Percentiles rank a stretch among this genome's conserved stretches.
Conservation (phyloP, 805 yeast species). For the Torulaspora maleeae region DNA sequence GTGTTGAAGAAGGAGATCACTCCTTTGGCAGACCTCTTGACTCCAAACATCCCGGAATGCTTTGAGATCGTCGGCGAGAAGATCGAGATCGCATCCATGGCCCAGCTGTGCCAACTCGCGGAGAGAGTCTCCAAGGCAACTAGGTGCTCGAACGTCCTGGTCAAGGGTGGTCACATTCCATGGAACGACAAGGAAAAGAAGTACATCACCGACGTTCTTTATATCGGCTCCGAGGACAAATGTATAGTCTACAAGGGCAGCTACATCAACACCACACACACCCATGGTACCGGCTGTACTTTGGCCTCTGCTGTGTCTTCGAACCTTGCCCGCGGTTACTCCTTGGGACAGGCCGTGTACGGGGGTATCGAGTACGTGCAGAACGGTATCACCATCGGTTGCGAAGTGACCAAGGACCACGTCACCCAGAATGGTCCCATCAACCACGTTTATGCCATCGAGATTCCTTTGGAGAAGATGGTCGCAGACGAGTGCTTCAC, state of each 20-base stretch:
- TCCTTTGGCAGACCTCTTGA: conserved; percentile 53
- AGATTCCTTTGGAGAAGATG: conserved; percentile 36
- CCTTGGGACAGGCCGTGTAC: conserved; percentile 47
- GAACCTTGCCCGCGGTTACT: conserved; percentile 54
- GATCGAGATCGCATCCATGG: conserved; percentile 33
- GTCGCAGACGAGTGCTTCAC: conserved; percentile 31
- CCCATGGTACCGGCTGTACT: conserved; percentile 93
- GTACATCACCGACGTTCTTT: conserved; percentile 52
- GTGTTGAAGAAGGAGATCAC: conserved; percentile 46
- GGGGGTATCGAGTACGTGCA: conserved; percentile 63
- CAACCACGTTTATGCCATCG: conserved; percentile 52
- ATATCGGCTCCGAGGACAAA: conserved; percentile 38
- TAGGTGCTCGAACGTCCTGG: conserved; percentile 50
- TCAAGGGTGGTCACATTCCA: conserved; percentile 80
- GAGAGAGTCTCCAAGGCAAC: conserved; percentile 36
- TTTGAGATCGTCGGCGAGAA: conserved; percentile 32
- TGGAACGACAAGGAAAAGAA: conserved; percentile 34
- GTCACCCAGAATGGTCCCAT: conserved; percentile 69
- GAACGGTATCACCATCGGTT: conserved; percentile 50
- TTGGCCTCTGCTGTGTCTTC: conserved; percentile 77
- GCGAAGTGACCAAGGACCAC: conserved; percentile 24
- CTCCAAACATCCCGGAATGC: conserved; percentile 78
- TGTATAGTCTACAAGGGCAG: conserved; percentile 46
- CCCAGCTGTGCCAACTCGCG: conserved; percentile 41
- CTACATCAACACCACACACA: conserved; percentile 45